Evolutionary conservation across 345 rosid species (phyloP), one percentile per base, ranked within the genome.

Genomic region (Brassica rapa): DNA sequence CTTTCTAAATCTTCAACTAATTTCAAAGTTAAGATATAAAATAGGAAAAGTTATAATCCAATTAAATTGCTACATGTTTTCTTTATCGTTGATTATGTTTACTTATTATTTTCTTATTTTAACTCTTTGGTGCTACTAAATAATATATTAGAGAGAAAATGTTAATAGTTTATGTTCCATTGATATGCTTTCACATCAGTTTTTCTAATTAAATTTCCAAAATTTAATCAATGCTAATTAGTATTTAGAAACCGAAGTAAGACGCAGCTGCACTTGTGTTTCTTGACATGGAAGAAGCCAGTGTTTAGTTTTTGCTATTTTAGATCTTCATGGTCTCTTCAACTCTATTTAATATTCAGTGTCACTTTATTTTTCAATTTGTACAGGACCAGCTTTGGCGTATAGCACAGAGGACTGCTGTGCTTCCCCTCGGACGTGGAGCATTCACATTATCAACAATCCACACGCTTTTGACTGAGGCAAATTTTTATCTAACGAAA

Each of bases 361-460:
- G 49, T 59, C 35, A 41, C 62, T 61, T 15, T 67, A 68, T 74
- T 68, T 70, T 77, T 78, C 72, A 62, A 63, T 71, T 70, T 77
- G 57, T 62, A 64, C 81, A 94, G 99, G 93, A 91, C 83, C 97
- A 94, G 80, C 89, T 94, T 69, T 94, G 99, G 99, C 94, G 91
- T 63, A 85, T 89, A 81, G 97, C 98, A 55, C 99, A 94, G 68
- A 91, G 98, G 84, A 91, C 97, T 62, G 92, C 99, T 77, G 91
- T 97, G 72, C 98, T 90, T 82, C 99, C 99, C 75, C 74, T 91
- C 74, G 99, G 99, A 62, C 97, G 97, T 72, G 99, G 98, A 62
- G 98, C 99, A 81, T 94, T 94, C 80, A 94, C 99, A 75, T 88
- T 93, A 71, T 93, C 91, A 70, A 93, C 99, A 23, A 92, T 93